Evolutionary conservation across 108 stramenopile species (phyloP), one percentile per base, ranked within the genome.

Genomic region (Nannochloropsis gaditana): DNA sequence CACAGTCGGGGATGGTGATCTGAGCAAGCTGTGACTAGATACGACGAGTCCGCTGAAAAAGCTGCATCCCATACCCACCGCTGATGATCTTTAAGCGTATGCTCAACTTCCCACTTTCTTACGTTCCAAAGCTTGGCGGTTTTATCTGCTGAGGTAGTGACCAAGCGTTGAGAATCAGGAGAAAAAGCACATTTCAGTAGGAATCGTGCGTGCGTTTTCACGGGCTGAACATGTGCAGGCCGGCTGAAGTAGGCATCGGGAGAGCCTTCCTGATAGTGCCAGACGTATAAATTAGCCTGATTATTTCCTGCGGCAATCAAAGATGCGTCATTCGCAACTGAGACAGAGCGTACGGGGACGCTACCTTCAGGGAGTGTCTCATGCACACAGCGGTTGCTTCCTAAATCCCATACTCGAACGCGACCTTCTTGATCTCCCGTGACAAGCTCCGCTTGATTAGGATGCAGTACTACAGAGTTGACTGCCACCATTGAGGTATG

Each of bases 31-130:
- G 96, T 96, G 15, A 98, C 96, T 21, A 99, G 87, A 90, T 97
- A 99, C 81, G 91, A 93, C 9, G 95, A 96, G 89, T 99, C 98
- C 19, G 97, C 98, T 79, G 94, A 94, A 91, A 98, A 99, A 19
- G 92, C 96, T 17, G 96, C 95, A 88, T 98, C 96, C 95, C 96
- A 96, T 9, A 98, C 97, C 97, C 97, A 98, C 80, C 95, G 93
- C 43, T 92, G 94, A 86, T 97, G 96, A 44, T 94, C 45, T 45
- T 44, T 42, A 9, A 84, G 11, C 45, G 42, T 41, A n/a, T 43
- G 42, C 83, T 43, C 17, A 11, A 42, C 9, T 43, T n/a, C 83
- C 89, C 90, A 90, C 19, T 83, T 86, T 15, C 44, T 80, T 21
- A 45, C 44, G 79, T 83, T 44, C 93, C 94, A 98, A 31, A 98